phyloP scores from a whole-genome alignment of 768 basidiomycete genomes.

The Tremella mesenterica region DNA sequence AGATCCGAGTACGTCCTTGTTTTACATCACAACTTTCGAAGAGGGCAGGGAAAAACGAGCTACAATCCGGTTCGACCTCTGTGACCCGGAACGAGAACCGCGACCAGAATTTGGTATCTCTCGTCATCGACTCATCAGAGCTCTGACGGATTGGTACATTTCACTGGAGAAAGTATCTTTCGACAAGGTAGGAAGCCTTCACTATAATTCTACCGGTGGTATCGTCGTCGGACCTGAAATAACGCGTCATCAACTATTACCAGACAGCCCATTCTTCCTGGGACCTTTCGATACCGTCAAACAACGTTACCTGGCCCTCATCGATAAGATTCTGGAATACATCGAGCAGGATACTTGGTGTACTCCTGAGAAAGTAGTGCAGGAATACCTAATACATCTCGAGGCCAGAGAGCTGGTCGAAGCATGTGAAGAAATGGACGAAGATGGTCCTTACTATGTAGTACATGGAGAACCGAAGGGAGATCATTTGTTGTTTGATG shows the following conservation, averaged over 20 bases:
- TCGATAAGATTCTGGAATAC: constrained; percentile 3
- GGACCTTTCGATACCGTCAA: constrained; percentile 8
- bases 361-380: neutral
- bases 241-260: neutral
- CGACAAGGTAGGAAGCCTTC: constrained; percentile 6
- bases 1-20: too few species aligned
- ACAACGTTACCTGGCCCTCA: neutral
- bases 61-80: neutral
- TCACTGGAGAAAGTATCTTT: constrained; percentile 4
- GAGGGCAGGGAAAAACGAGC: neutral
- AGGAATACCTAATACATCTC: constrained; percentile 2
- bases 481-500: constrained; percentile 37
- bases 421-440: constrained; percentile 8
- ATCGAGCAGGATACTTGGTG: neutral
- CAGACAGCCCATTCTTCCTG: constrained; percentile 2
- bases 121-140: neutral
- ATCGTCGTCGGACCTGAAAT: constrained; percentile 4
- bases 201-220: neutral
- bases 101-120: too few species aligned
- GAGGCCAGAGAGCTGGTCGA: constrained; percentile 6
- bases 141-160: constrained; percentile 4
- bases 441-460: constrained; percentile 13
- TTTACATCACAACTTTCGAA: constrained; percentile 1
- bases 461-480: constrained; percentile 31
- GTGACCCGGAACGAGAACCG: too few species aligned